phyloP scores from a whole-genome alignment of 148 eudicot species.

The Arctostaphylos glauca region DNA sequence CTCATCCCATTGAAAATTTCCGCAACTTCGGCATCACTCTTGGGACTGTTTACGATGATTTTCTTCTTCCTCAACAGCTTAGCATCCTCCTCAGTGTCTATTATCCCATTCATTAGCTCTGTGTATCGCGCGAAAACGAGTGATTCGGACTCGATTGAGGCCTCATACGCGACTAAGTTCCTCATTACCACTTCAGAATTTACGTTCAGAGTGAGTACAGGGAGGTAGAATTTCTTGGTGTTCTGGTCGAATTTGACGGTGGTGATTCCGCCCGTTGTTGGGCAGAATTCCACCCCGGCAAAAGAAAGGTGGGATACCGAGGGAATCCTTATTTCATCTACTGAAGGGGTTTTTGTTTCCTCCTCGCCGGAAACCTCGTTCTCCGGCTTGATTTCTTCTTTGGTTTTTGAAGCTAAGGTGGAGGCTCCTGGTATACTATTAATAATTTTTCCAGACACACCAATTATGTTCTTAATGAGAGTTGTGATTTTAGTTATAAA shows the following conservation, averaged over 20 bases:
- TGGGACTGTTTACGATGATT: slow-evolving; percentile 26
- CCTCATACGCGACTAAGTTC: slow-evolving; percentile 41
- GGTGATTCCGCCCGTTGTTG: slow-evolving; percentile 14
- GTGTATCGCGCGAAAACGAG: slow-evolving; percentile 36
- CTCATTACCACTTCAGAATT: slow-evolving; percentile 21
- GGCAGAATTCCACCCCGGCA: slow-evolving; percentile 30
- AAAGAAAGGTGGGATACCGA: slow-evolving; percentile 30
- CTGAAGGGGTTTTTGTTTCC: neutral
- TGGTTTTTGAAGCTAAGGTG: slow-evolving; percentile 8
- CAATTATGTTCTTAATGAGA: slow-evolving; percentile 5
- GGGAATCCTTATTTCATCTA: slow-evolving; percentile 51
- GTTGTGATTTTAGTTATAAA: neutral
- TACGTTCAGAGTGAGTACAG: slow-evolving; percentile 5
- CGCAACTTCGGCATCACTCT: slow-evolving; percentile 35
- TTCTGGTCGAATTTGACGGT: slow-evolving; percentile 4
- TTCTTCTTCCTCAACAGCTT: slow-evolving; percentile 30
- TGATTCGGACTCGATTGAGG: slow-evolving; percentile 19
- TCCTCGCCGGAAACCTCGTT: neutral
- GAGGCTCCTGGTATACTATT: slow-evolving; percentile 18
- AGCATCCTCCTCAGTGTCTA: slow-evolving; percentile 38
- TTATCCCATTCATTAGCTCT: slow-evolving; percentile 52
- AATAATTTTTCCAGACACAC: slow-evolving; percentile 17
- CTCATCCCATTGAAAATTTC: slow-evolving; percentile 55
- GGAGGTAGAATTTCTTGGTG: slow-evolving; percentile 11
- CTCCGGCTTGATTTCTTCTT: slow-evolving; percentile 2